Conservation (phyloP, 2,329 filamentous ascomycete genomes). For the Colletotrichum cereale region DNA sequence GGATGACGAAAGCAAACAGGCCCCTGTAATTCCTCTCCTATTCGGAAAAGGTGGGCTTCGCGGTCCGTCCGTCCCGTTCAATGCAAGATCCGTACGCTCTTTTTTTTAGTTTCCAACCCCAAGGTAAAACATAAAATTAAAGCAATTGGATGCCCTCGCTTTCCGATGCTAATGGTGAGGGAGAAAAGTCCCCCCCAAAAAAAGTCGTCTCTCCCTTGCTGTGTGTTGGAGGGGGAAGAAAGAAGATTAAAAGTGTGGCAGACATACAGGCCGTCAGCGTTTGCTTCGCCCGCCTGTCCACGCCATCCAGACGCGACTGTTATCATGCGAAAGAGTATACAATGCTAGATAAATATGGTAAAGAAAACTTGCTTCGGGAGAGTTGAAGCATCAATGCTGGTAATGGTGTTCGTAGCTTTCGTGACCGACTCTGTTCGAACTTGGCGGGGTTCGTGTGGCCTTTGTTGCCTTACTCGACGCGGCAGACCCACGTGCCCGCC, state of each 20-base stretch:
- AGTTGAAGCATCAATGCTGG: constrained; percentile 26
- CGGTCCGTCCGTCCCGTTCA: neutral
- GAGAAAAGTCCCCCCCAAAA: neutral
- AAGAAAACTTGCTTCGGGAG: constrained; percentile 1
- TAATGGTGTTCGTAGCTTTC: constrained; percentile 16
- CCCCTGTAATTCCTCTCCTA: neutral
- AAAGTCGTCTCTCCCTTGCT: constrained; percentile 1
- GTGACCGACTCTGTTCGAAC: neutral
- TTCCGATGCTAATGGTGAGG: constrained; percentile 24
- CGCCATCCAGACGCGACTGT: constrained; percentile 30
- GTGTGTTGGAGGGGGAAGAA: constrained; percentile 13
- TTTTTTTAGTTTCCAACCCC: constrained; percentile 32
- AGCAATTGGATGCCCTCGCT: constrained; percentile 32
- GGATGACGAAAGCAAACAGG: constrained; percentile 1
- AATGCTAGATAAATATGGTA: constrained; percentile 14
- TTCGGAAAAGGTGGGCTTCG: neutral
- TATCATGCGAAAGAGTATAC: constrained; percentile 34
- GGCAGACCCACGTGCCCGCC: neutral
- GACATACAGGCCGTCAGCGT: constrained; percentile 19
- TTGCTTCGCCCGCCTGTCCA: constrained; percentile 12
- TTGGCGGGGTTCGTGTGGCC: neutral
- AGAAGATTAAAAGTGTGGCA: constrained; percentile 4
- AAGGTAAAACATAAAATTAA: neutral
- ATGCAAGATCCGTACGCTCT: constrained; percentile 20
- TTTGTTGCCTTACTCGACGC: neutral